Base-by-base conservation (phyloP, 2,329 filamentous ascomycete species). In the Aspergillus sp. region DNA sequence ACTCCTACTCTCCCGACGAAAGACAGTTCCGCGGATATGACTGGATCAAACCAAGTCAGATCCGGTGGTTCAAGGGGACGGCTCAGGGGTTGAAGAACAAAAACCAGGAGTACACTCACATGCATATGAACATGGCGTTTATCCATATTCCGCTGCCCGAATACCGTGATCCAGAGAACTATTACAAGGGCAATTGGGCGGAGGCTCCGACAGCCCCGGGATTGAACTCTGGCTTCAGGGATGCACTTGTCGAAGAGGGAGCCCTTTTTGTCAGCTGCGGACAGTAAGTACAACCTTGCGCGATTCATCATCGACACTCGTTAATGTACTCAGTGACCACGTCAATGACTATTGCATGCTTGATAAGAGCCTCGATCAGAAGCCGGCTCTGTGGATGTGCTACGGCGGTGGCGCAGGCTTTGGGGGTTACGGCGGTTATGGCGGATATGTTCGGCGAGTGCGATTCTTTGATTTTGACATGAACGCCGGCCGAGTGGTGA, bases 91-190 rank as follows among this genome's bases (percentile, higher is more conserved):
- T 95, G 29, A 85, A 85, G 61, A 77, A 79, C 49, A 75, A 76
- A 39, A 88, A 94, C 55, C 73, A 74, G 40, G 78, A 86, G 48
- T 98, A 95, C 60, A 85, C 82, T 0, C 84, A 91, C 52, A 82
- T 86, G 32, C 91, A 96, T 56, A 84, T 98, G 74, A 83, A 98
- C 53, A 75, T 96, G 58, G 86, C 91, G 0, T 98, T 98, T 55
- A 93, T 98, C 41, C 91, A 98, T 56, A 98, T 98, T 35, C 91
- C 91, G 0, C 67, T 98, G 3, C 88, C 91, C 0, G 91, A 98
- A 57, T 95, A 95, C 52, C 69, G 73, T 24, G 72, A 79, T 30
- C 54, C 63, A 1, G 67, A 73, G 2, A 74, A 81, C 20, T 66
- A 65, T 2, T 64, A 68, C 29, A 73, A 81, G 12, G 91, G 91